Percentiles rank a stretch among this genome's conserved stretches.
These are phyloP conservation scores for Ceratocystis albifundus DNA, from an alignment of 2,329 filamentous ascomycete genomes.

Conservation along the genomic window DNA sequence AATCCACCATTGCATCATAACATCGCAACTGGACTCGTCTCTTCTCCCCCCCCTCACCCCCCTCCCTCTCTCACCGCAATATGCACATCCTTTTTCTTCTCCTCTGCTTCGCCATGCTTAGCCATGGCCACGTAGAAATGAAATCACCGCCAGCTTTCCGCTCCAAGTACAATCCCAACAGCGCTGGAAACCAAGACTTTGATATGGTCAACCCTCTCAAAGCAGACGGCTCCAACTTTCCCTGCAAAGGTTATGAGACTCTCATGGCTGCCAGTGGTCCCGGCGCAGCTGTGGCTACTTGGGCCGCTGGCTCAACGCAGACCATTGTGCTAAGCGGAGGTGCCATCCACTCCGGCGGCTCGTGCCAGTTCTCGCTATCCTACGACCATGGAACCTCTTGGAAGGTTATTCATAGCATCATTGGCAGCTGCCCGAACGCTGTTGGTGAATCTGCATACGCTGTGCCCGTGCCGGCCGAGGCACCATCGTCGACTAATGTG, in stretches of 20 bases:
- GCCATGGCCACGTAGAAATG: slow-evolving; percentile 29
- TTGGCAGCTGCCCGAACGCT: slow-evolving; percentile 31
- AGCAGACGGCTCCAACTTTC: slow-evolving; percentile 42
- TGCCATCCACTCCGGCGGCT: slow-evolving; percentile 46
- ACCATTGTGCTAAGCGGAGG: slow-evolving; percentile 43
- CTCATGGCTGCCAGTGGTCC: slow-evolving; percentile 26
- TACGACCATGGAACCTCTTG: slow-evolving; percentile 50
- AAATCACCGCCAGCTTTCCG: slow-evolving; percentile 28
- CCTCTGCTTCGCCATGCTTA: slow-evolving; percentile 16
- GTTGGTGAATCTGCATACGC: slow-evolving; percentile 34
- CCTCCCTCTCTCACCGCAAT: slow-evolving; percentile 6
- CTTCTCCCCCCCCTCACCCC: background rate
- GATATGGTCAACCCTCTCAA: slow-evolving; percentile 49
- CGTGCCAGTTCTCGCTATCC: slow-evolving; percentile 51
- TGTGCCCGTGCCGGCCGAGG: slow-evolving; percentile 44
- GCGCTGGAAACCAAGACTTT: slow-evolving; percentile 35
- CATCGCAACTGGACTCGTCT: background rate
- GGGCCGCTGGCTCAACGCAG: slow-evolving; percentile 42
- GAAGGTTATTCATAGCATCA: slow-evolving; percentile 37
- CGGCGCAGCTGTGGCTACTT: slow-evolving; percentile 39
- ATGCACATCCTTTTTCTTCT: slow-evolving; percentile 16
- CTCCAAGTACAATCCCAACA: slow-evolving; percentile 27
- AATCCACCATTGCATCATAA: background rate
- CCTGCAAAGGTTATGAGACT: slow-evolving; percentile 43
- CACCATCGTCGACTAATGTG: slow-evolving; percentile 37